Evolutionary conservation across 1,284 basidiomycete genomes (phyloP).

Genomic region (Heliocybe sulcata): DNA sequence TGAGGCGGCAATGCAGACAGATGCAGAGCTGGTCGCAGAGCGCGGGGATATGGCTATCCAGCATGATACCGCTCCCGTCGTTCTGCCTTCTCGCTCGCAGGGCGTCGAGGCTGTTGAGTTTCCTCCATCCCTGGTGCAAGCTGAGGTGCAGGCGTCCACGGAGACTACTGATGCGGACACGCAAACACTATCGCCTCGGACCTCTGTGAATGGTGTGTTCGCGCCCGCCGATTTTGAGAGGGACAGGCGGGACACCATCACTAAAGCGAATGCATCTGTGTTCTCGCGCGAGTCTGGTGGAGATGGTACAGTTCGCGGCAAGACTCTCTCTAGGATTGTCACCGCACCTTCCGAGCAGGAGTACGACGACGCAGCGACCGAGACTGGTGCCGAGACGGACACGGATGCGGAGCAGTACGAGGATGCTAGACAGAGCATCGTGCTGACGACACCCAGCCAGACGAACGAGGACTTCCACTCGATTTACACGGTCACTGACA

Average conservation of each 20-base stretch:
- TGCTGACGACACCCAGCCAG: slow-evolving; percentile 45
- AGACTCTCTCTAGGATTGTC: slow-evolving; percentile 20
- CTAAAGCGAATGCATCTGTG: slow-evolving; percentile 30
- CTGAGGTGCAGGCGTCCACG: slow-evolving; percentile 32
- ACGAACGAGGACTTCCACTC: slow-evolving; percentile 64
- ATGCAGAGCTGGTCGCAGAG: slow-evolving; percentile 22
- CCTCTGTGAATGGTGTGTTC: neutral
- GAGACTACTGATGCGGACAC: slow-evolving; percentile 17
- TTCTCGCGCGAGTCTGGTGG: slow-evolving; percentile 35
- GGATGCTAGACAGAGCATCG: slow-evolving; percentile 73
- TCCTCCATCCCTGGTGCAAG: slow-evolving; percentile 22
- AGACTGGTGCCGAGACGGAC: slow-evolving; percentile 57
- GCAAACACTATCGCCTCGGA: slow-evolving; percentile 16
- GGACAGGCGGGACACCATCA: slow-evolving; percentile 37
- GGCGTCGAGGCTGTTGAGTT: slow-evolving; percentile 15
- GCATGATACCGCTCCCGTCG: slow-evolving; percentile 16
- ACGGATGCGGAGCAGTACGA: slow-evolving; percentile 75
- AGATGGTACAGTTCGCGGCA: slow-evolving; percentile 36
- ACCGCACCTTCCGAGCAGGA: slow-evolving; percentile 32
- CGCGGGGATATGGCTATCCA: slow-evolving; percentile 34
- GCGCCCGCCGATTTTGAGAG: slow-evolving; percentile 14
- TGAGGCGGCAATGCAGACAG: slow-evolving; percentile 48
- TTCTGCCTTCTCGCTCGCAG: neutral
- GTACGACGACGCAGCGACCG: slow-evolving; percentile 54
- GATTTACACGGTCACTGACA: slow-evolving; percentile 64